Evolutionary conservation across 1,139 yeast genomes (phyloP), one percentile per base, ranked within the genome.

Genomic region (Taphrina betulina): DNA sequence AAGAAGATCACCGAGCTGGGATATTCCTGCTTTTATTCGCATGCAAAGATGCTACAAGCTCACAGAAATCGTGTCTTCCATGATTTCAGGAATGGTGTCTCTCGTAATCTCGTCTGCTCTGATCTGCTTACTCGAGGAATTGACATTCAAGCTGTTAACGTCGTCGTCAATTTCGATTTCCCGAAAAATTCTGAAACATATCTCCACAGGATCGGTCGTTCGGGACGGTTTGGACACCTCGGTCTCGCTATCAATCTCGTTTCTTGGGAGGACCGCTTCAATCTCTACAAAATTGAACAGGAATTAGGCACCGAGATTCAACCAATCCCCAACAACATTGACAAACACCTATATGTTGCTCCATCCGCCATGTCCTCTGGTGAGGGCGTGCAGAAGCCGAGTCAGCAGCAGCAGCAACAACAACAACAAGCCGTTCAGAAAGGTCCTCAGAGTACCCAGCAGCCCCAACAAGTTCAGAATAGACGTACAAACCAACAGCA

Each of bases 1-100:
- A 88, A 89, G 68, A 92, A 92, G 69, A 92, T 92, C 67, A 90
- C 97, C 29, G 98, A 92, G 69, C 78, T 94, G 61, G 97, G 96
- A 56, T 92, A 85, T 71, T 92, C 98, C 3, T 92, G 98, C 76
- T 92, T 85, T 73, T 94, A 88, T 71, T 87, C 96, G 23, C 98
- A 92, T 70, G 97, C 98, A 8, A 86, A 83, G 71, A 94, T 92
- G 98, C 92, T 95, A 35, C 98, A 94, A 75, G 85, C 85, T 61
- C 95, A 95, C 58, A 86, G 98, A 78, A 94, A 92, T 75, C 87
- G 90, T 71, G 98, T 92, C 10, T 94, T 92, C 79, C 98, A 92
- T 69, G 98, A 92, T 70, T 94, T 92, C 72, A 86, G 98, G 78
- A 95, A 89, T 72, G 98, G 98, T 55, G 90, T 88, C 70, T 96